A percentile compares a stretch with the other conserved stretches of the same genome.
Conservation (phyloP, 176 grass and related monocot species). For the Canna indica region DNA sequence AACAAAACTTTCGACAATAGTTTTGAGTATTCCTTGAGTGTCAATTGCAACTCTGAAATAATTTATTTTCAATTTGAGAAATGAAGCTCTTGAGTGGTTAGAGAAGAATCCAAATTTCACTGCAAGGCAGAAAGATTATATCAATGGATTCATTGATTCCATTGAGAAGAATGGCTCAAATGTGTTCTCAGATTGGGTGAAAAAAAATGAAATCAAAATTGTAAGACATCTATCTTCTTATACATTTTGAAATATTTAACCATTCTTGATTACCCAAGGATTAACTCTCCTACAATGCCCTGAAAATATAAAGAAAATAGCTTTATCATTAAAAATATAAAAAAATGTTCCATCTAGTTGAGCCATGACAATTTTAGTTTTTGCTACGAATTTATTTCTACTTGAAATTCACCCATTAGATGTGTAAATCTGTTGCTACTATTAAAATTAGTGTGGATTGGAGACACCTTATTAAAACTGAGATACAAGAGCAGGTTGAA, state of each 20-base stretch:
- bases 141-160: slow-evolving; percentile 62
- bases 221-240: slow-evolving; percentile 27
- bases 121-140: slow-evolving; percentile 64
- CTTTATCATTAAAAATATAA: no score
- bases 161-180: slow-evolving; percentile 70
- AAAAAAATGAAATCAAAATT: slow-evolving; percentile 46
- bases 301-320: no score
- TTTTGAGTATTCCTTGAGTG: background rate
- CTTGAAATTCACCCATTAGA: no score
- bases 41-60: background rate
- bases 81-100: slow-evolving; percentile 48
- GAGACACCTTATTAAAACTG: no score
- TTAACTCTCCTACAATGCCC: no score
- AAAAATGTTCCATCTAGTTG: no score
- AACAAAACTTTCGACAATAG: background rate
- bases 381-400: no score
- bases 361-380: no score
- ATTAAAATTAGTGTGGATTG: no score
- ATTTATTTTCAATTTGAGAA: background rate
- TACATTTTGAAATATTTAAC: background rate
- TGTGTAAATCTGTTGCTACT: no score
- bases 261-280: background rate
- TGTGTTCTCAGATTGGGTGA: slow-evolving; percentile 66
- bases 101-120: slow-evolving; percentile 64
- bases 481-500: no score